Percentiles rank a stretch among this genome's conserved stretches.
These are phyloP conservation scores for Rhizopogon rudus DNA, from an alignment of 768 basidiomycete genomes.

Conservation along the genomic window DNA sequence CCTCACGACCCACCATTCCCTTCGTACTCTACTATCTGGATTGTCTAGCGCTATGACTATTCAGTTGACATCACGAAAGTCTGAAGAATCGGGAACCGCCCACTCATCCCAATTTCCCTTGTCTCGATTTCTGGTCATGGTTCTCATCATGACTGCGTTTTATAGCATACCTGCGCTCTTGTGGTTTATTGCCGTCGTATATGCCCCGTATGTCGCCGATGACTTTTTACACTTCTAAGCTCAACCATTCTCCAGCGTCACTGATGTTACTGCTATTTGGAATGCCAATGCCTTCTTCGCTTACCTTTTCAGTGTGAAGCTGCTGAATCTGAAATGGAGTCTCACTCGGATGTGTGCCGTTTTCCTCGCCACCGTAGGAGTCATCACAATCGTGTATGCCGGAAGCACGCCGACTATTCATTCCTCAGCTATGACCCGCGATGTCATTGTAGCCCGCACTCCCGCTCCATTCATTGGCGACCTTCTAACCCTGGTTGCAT, in stretches of 20 bases:
- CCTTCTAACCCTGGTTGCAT: slow-evolving; percentile 65
- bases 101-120: slow-evolving; percentile 21
- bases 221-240: not conserved
- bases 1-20: slow-evolving; percentile 41
- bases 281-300: slow-evolving; percentile 91
- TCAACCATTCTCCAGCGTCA: slow-evolving; percentile 44
- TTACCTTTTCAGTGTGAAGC: slow-evolving; percentile 76
- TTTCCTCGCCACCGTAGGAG: slow-evolving; percentile 74
- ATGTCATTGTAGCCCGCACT: slow-evolving; percentile 13
- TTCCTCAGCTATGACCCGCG: not conserved
- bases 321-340: slow-evolving; percentile 63
- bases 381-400: slow-evolving; percentile 81
- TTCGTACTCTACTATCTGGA: slow-evolving; percentile 43
- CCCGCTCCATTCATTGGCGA: slow-evolving; percentile 66
- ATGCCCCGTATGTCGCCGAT: slow-evolving; percentile 58
- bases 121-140: slow-evolving; percentile 30
- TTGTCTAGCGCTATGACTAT: slow-evolving; percentile 45
- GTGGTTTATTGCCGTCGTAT: slow-evolving; percentile 70
- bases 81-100: slow-evolving; percentile 3
- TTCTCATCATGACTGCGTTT: slow-evolving; percentile 29
- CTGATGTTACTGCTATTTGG: slow-evolving; percentile 85
- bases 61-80: slow-evolving; percentile 14
- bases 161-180: slow-evolving; percentile 62
- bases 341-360: slow-evolving; percentile 65
- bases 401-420: slow-evolving; percentile 33